Percentiles rank a stretch among this genome's conserved stretches.
Conservation (phyloP, 768 basidiomycete genomes). For the Naganishia vaughanmartiniae region DNA sequence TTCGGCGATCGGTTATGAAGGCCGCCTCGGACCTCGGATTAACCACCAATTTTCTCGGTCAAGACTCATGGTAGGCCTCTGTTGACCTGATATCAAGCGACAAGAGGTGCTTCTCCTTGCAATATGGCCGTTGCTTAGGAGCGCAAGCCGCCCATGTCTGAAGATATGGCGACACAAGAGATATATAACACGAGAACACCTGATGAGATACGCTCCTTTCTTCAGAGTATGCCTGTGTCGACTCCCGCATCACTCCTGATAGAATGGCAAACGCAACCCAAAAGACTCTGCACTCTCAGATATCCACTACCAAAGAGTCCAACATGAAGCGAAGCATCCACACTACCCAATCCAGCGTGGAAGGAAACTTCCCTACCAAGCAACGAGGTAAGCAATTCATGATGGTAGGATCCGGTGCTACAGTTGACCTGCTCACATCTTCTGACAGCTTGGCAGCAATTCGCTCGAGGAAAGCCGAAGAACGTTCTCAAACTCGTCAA, state of each 20-base stretch:
- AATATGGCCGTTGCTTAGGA: too few species aligned
- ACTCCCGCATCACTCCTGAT: too few species aligned
- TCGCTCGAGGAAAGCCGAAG: constrained; percentile 23
- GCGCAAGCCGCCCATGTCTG: too few species aligned
- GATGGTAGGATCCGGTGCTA: background rate
- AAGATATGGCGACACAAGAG: too few species aligned
- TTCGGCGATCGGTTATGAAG: background rate
- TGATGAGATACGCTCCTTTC: too few species aligned
- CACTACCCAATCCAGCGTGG: background rate
- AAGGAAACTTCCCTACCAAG: background rate
- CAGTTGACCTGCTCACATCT: background rate
- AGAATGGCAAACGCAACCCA: too few species aligned
- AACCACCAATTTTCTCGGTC: background rate
- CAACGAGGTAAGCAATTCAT: constrained; percentile 1
- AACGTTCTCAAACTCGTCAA: constrained; percentile 15
- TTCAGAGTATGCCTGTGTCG: too few species aligned
- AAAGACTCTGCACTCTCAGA: too few species aligned
- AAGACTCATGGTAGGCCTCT: too few species aligned
- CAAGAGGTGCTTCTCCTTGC: too few species aligned
- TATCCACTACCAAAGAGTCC: background rate
- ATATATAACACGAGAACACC: too few species aligned
- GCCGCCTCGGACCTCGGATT: constrained; percentile 5
- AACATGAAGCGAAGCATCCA: constrained; percentile 6
- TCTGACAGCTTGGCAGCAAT: constrained; percentile 23
- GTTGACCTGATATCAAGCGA: too few species aligned